Conservation (phyloP, 225 moss, liverwort and hornwort genomes). For the Climacium dendroides region DNA sequence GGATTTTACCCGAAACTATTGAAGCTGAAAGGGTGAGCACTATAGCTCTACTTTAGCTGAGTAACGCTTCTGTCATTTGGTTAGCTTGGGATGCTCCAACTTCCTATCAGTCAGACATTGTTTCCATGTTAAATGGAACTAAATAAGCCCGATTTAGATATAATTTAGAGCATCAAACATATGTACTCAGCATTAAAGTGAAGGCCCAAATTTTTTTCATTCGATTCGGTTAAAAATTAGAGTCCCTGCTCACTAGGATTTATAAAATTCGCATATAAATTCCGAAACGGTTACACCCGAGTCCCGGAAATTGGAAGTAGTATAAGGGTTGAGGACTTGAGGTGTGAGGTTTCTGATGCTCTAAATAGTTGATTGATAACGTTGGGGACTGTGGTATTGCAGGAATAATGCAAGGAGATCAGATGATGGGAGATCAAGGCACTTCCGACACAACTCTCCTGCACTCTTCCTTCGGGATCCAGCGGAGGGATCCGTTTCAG, state of each 20-base stretch:
- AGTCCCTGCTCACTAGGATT: not conserved
- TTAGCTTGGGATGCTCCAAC: not conserved
- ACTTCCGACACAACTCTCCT: slow-evolving; percentile 29
- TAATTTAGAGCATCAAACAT: not conserved
- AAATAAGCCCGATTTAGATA: not conserved
- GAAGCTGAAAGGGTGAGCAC: not conserved
- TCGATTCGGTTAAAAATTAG: not conserved
- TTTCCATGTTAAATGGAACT: not conserved
- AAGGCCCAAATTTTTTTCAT: not conserved
- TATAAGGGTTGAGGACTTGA: not conserved
- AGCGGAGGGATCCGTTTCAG: slow-evolving; percentile 26
- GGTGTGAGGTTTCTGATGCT: not conserved
- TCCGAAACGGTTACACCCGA: not conserved
- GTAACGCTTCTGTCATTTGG: not conserved
- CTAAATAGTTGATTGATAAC: not conserved
- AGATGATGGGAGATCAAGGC: slow-evolving; percentile 37
- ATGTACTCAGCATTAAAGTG: not conserved
- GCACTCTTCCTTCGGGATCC: slow-evolving; percentile 31
- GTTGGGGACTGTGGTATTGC: not conserved
- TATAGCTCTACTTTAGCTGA: not conserved
- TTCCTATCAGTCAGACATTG: not conserved
- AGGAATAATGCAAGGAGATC: slow-evolving; percentile 36
- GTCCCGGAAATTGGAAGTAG: not conserved
- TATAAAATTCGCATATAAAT: not conserved
- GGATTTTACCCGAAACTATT: not conserved